A percentile compares a stretch with the other conserved stretches of the same genome.
phyloP scores from a whole-genome alignment of 2,329 filamentous ascomycete species.

The Colletotrichum eremochloae region DNA sequence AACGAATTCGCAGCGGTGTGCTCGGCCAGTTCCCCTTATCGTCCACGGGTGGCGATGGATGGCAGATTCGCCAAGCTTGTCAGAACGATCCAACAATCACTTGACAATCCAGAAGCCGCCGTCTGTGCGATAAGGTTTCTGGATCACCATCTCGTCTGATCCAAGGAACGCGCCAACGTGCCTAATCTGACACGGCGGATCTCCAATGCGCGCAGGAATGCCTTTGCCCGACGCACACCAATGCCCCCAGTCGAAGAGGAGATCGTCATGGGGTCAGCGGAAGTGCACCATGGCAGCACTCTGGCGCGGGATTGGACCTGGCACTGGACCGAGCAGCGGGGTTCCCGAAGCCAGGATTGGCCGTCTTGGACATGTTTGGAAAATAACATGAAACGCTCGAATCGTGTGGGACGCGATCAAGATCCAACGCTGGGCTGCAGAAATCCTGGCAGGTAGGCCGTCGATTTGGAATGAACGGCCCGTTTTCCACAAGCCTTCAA shows the following conservation, averaged over 20 bases:
- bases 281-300: slow-evolving; percentile 19
- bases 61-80: slow-evolving; percentile 22
- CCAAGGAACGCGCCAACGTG: slow-evolving; percentile 12
- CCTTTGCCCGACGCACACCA: slow-evolving; percentile 12
- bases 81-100: slow-evolving; percentile 3
- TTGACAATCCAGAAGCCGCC: slow-evolving; percentile 2
- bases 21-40: slow-evolving; percentile 4
- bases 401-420: slow-evolving; percentile 36
- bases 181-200: slow-evolving; percentile 26
- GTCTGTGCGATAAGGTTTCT: slow-evolving; percentile 33
- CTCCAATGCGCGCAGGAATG: slow-evolving; percentile 19
- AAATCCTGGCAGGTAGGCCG: slow-evolving; percentile 1
- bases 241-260: slow-evolving; percentile 15
- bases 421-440: slow-evolving; percentile 35
- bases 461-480: slow-evolving; percentile 35
- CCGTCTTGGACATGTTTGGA: slow-evolving; percentile 38
- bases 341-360: slow-evolving; percentile 18
- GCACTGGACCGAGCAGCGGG: slow-evolving; percentile 5
- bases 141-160: slow-evolving; percentile 40
- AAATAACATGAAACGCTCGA: slow-evolving; percentile 37
- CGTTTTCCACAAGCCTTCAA: slow-evolving; percentile 21
- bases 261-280: slow-evolving; percentile 17
- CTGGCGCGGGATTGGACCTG: slow-evolving; percentile 18
- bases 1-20: slow-evolving; percentile 20
- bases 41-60: not conserved